Conservation (phyloP, 208 protist species). For the Herpetomonas tarakana region DNA sequence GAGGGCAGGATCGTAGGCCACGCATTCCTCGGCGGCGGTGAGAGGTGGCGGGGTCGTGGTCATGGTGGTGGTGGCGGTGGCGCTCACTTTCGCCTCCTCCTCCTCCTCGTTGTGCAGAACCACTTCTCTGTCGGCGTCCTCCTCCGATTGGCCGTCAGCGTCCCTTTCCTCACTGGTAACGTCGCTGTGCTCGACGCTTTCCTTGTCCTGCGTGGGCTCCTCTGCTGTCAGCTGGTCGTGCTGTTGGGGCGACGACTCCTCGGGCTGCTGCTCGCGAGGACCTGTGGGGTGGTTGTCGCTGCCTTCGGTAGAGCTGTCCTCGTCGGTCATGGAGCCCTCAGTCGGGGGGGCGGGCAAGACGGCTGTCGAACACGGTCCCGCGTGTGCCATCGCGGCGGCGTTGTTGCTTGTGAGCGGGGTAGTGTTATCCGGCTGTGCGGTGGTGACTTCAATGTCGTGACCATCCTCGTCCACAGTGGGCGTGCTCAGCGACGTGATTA, state of each 20-base stretch:
- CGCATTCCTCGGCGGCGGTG: conserved; percentile 14
- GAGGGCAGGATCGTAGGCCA: conserved; percentile 35
- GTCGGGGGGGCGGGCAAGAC: neutral
- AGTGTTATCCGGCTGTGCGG: neutral
- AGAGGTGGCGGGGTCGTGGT: conserved; percentile 8
- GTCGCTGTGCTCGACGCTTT: neutral
- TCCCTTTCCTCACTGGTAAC: too few species aligned
- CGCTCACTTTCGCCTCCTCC: neutral
- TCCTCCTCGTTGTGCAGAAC: neutral
- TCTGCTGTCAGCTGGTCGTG: too few species aligned
- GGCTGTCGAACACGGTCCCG: neutral
- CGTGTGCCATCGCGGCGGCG: neutral
- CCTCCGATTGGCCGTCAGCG: neutral
- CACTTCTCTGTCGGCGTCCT: neutral
- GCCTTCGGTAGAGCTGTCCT: neutral
- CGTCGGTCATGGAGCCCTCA: neutral
- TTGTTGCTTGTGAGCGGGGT: too few species aligned
- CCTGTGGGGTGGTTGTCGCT: too few species aligned
- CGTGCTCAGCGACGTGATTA: neutral
- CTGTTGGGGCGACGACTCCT: too few species aligned
- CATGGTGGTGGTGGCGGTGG: neutral
- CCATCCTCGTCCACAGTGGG: neutral
- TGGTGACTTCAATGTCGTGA: neutral
- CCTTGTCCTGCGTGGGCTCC: too few species aligned
- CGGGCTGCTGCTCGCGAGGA: too few species aligned